Evolutionary conservation across 345 rosid genomes (phyloP).

Genomic region (Eucalyptus curtisii): DNA sequence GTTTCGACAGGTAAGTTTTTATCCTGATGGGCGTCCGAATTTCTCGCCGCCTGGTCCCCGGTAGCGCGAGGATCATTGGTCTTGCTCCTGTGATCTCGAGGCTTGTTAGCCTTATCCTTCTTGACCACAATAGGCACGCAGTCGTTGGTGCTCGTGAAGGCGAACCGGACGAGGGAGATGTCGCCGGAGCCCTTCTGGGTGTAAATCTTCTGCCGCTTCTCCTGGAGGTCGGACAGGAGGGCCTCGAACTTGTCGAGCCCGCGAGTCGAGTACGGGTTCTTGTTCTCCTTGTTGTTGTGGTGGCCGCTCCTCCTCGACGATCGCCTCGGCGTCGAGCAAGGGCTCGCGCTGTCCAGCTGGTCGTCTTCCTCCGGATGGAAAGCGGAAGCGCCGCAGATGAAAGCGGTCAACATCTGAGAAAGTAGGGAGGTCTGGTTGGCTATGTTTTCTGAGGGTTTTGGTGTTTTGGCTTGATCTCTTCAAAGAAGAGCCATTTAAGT

Average conservation of each 20-base stretch:
- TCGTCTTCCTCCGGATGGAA: constrained; percentile 1
- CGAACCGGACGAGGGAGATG: constrained; percentile 37
- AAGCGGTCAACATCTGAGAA: background rate
- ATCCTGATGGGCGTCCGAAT: background rate
- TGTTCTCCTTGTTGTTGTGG: constrained; percentile 5
- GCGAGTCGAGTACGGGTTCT: constrained; percentile 61
- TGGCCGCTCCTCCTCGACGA: constrained; percentile 9
- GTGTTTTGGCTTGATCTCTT: background rate
- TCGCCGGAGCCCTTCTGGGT: constrained; percentile 33
- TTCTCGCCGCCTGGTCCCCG: background rate
- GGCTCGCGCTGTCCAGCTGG: background rate
- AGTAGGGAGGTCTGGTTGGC: background rate
- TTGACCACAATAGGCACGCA: background rate
- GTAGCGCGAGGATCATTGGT: background rate
- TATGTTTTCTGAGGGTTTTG: background rate
- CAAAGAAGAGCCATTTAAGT: background rate
- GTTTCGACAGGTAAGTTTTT: background rate
- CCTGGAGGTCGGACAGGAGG: constrained; percentile 50
- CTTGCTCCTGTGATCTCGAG: background rate
- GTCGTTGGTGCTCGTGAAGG: background rate
- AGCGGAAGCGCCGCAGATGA: constrained; percentile 10
- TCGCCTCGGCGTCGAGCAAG: constrained; percentile 20
- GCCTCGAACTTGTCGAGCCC: constrained; percentile 71
- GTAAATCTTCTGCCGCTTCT: constrained; percentile 48
- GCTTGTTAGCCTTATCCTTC: background rate